Base-by-base conservation (phyloP, 2,329 filamentous ascomycete species). In the Cryphonectria japonica region DNA sequence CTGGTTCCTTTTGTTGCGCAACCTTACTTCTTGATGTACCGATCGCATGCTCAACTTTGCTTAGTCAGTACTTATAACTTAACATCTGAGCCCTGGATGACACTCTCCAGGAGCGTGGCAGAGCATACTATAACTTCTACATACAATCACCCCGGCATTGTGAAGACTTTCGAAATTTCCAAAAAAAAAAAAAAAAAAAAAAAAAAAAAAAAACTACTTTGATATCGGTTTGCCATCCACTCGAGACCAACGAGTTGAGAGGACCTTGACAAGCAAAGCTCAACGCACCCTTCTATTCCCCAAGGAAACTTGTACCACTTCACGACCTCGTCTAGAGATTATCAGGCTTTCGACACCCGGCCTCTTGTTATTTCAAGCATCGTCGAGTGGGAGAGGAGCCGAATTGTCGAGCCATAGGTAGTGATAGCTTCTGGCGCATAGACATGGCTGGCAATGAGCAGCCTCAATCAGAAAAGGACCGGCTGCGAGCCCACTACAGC, bases 401-500 rank as follows among this genome's bases (percentile, higher is more conserved):
- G 6, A 11, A 13, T 26, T 59, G 2, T 62, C 59, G 52, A 46
- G 32, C 32, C 9, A 50, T 43, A 54, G 19, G 34, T 34, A 52
- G 16, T 32, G 37, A 8, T 32, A 16, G 0, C 2, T 22, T 22
- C 41, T 50, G 26, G 29, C 41, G 41, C 41, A 65, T 26, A 61
- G 16, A 52, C 68, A 41, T 54, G 73, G 11, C 71, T 72, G 11
- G 67, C 69, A 32, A 72, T 50, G 70, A 74, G 73, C n/a, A 41
- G 54, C 63, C 16, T 34, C 63, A n/a, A 34, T 68, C 72, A n/a
- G 70, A 73, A 52, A 72, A 73, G 32, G 69, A 73, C 8, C 52
- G 37, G 29, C 61, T 70, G 39, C 69, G 43, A 19, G 65, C 65
- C 46, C 67, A 72, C n/a, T 66, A 67, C 29, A 61, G 62, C n/a